phyloP scores from a whole-genome alignment of 345 rosid species.

The Rhizophora mangle region DNA sequence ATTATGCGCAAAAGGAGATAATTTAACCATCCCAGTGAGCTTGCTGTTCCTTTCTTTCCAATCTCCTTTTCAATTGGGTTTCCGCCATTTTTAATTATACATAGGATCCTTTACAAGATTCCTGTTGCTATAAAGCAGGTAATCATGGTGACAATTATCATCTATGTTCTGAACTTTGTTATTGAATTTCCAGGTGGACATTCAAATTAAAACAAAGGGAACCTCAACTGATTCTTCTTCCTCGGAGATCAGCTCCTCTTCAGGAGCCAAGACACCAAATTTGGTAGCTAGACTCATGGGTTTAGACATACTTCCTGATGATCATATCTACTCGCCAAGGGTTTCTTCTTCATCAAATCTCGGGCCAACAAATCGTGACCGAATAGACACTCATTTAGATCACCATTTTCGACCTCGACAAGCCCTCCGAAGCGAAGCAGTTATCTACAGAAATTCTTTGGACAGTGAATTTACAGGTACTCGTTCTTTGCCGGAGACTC shows the following conservation, averaged over 20 bases:
- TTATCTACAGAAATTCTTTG: conserved; percentile 27
- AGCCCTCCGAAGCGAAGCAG: conserved; percentile 23
- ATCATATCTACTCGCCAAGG: conserved; percentile 35
- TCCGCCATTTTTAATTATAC: neutral
- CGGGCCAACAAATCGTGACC: conserved; percentile 20
- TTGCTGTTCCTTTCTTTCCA: neutral
- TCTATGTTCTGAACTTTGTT: conserved; percentile 2
- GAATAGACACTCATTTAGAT: conserved; percentile 18
- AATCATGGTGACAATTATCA: conserved; percentile 23
- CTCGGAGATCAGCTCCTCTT: conserved; percentile 61
- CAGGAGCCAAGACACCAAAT: conserved; percentile 73
- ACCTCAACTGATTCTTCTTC: conserved; percentile 32
- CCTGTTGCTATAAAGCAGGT: conserved; percentile 23
- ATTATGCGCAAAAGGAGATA: conserved; percentile 35
- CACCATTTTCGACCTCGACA: conserved; percentile 22
- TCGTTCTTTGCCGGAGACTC: conserved; percentile 81
- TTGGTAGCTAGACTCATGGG: conserved; percentile 95
- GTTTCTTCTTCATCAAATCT: conserved; percentile 31
- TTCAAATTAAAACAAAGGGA: conserved; percentile 61
- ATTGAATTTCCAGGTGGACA: conserved; percentile 48
- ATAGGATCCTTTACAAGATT: conserved; percentile 10
- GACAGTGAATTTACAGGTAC: conserved; percentile 43
- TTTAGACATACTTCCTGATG: conserved; percentile 77
- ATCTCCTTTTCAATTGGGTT: conserved; percentile 25
- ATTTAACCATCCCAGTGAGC: conserved; percentile 53